A percentile compares a stretch with the other conserved stretches of the same genome.
Conservation (phyloP, 2,329 filamentous ascomycete genomes). For the Cercospora nicotianae region DNA sequence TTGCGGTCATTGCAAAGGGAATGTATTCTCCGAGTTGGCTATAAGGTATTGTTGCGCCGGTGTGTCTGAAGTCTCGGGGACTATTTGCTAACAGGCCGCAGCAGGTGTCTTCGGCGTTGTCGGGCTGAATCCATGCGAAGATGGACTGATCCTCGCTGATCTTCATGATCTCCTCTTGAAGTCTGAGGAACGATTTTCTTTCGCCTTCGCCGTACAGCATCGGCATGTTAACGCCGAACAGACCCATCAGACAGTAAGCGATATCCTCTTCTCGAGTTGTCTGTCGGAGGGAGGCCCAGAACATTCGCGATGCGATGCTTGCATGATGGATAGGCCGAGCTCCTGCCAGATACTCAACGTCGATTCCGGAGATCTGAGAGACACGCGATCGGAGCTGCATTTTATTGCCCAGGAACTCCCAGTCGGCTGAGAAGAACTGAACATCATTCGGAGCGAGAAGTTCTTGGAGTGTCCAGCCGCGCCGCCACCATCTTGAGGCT, state of each 20-base stretch:
- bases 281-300: constrained; percentile 11
- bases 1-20: constrained; percentile 7
- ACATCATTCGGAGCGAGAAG: constrained; percentile 13
- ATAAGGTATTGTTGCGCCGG: not conserved
- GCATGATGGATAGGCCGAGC: not conserved
- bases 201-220: constrained; percentile 44
- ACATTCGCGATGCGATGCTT: constrained; percentile 22
- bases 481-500: constrained; percentile 3
- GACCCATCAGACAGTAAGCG: constrained; percentile 49
- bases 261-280: constrained; percentile 42
- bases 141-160: constrained; percentile 12
- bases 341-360: constrained; percentile 26
- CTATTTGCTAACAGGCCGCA: constrained; percentile 1
- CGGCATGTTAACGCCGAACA: constrained; percentile 49
- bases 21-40: not conserved
- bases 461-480: constrained; percentile 10
- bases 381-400: constrained; percentile 16
- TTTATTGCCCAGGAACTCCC: not conserved
- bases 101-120: not conserved
- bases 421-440: constrained; percentile 4
- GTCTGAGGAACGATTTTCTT: constrained; percentile 10
- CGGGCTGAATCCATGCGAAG: constrained; percentile 12
- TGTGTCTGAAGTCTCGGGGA: not conserved
- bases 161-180: constrained; percentile 13
- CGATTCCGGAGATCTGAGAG: constrained; percentile 34